phyloP scores from a whole-genome alignment of 805 yeast species.

The Scheffersomyces spartinae region DNA sequence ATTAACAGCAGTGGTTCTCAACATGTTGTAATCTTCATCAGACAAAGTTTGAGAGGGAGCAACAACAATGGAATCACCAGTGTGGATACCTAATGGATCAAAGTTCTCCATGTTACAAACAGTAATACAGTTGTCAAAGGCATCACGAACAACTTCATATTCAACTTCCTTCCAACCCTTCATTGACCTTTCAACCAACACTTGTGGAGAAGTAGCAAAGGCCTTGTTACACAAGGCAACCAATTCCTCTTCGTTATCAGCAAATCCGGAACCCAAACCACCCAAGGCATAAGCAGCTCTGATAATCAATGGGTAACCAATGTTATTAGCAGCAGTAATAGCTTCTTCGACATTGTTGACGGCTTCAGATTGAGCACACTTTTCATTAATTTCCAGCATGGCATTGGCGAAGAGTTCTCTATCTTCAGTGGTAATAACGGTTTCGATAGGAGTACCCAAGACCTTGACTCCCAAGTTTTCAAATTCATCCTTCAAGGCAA shows the following conservation, averaged over 20 bases:
- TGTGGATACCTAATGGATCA: slow-evolving; percentile 96
- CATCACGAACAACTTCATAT: slow-evolving; percentile 97
- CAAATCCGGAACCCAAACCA: slow-evolving; percentile 97
- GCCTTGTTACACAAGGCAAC: slow-evolving; percentile 80
- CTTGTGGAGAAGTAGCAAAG: slow-evolving; percentile 93
- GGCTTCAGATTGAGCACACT: slow-evolving; percentile 89
- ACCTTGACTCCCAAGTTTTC: slow-evolving; percentile 87
- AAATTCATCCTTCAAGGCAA: slow-evolving; percentile 89
- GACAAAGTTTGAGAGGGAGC: slow-evolving; percentile 97
- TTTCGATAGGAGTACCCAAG: slow-evolving; percentile 91
- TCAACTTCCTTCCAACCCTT: slow-evolving; percentile 99
- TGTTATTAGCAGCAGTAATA: slow-evolving; percentile 66
- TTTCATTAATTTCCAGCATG: slow-evolving; percentile 90
- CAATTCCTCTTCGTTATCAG: slow-evolving; percentile 76
- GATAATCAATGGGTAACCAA: slow-evolving; percentile 91
- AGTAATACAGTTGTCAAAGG: slow-evolving; percentile 93
- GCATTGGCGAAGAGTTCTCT: slow-evolving; percentile 92
- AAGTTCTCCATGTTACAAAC: slow-evolving; percentile 99
- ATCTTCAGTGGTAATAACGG: slow-evolving; percentile 95
- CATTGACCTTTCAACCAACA: slow-evolving; percentile 89
- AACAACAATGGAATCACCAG: slow-evolving; percentile 98
- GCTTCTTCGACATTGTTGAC: slow-evolving; percentile 78
- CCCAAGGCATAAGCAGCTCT: slow-evolving; percentile 97
- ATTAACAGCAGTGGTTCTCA: slow-evolving; percentile 94
- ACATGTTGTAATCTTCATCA: slow-evolving; percentile 95